These are phyloP conservation scores for Amphicarpaea edgeworthii DNA, from an alignment of 306 rosid genomes.

Conservation along the genomic window DNA sequence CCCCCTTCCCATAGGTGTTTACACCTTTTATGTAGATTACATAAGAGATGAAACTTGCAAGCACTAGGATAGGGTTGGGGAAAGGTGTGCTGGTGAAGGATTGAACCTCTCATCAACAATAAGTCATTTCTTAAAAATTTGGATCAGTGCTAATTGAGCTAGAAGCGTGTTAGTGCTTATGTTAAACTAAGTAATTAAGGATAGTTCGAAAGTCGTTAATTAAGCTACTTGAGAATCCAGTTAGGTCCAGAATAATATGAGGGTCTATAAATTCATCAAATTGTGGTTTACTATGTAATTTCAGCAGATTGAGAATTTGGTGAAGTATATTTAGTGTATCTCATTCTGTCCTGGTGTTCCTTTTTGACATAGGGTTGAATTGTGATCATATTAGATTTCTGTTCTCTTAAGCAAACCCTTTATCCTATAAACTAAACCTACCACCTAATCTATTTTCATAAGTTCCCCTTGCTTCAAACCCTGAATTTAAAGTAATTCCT, in stretches of 20 bases:
- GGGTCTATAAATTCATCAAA: not conserved
- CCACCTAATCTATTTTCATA: not conserved
- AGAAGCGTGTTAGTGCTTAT: too few relatives aligned
- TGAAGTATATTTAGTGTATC: not conserved
- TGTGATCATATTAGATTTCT: conserved; percentile 8
- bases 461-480: not conserved
- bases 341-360: not conserved
- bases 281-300: not conserved
- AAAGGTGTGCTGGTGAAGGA: not conserved
- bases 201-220: not conserved
- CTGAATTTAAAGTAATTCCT: not conserved
- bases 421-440: not conserved
- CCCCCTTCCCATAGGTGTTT: not conserved
- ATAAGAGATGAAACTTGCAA: not conserved
- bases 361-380: not conserved
- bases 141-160: not conserved
- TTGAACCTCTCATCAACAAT: not conserved
- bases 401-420: conserved; percentile 4
- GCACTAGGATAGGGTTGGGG: not conserved
- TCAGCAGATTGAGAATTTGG: not conserved
- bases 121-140: not conserved
- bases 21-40: not conserved
- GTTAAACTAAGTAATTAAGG: not conserved
- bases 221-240: not conserved
- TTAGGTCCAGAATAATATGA: conserved; percentile 6